phyloP scores from a whole-genome alignment of 176 grass and related monocot genomes.

The Eragrostis curvula region DNA sequence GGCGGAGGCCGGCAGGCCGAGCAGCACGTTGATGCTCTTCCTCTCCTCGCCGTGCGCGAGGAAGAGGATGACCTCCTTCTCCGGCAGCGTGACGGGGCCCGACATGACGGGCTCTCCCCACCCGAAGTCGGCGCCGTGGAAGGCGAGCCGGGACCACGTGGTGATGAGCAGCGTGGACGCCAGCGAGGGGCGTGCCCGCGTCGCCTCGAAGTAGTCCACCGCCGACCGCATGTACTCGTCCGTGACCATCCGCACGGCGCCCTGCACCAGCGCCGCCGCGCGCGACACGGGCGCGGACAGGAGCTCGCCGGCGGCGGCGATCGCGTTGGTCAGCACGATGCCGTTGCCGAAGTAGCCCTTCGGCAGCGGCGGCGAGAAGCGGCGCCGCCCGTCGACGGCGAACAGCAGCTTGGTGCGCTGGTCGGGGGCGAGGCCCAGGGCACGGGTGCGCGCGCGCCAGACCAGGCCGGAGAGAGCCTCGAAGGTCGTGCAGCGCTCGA shows the following conservation, averaged over 20 bases:
- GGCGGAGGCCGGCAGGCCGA: conserved; percentile 76
- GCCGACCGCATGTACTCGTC: conserved; percentile 94
- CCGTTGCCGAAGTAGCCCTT: conserved; percentile 89
- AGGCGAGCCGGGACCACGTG: conserved; percentile 82
- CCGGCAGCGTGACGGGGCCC: conserved; percentile 84
- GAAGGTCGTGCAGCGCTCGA: conserved; percentile 74
- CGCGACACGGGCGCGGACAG: conserved; percentile 52
- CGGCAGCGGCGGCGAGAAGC: conserved; percentile 63
- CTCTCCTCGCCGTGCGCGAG: conserved; percentile 82
- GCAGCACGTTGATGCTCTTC: conserved; percentile 88
- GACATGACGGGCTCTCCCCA: conserved; percentile 78
- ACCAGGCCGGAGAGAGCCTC: conserved; percentile 84
- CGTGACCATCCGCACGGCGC: conserved; percentile 68
- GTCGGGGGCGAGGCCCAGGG: conserved; percentile 51
- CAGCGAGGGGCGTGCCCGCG: conserved; percentile 76
- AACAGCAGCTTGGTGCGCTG: conserved; percentile 94
- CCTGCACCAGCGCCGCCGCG: conserved; percentile 64
- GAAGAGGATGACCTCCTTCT: conserved; percentile 95
- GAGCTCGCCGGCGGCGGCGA: conserved; percentile 66
- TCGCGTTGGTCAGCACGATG: conserved; percentile 71
- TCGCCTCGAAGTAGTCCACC: conserved; percentile 92
- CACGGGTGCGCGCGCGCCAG: conserved; percentile 78
- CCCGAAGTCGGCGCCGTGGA: conserved; percentile 87
- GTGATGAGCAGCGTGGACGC: conserved; percentile 87
- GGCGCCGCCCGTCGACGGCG: conserved; percentile 79